Evolutionary conservation across 768 basidiomycete species (phyloP), one percentile per base, ranked within the genome.

Genomic region (Kondoa malvinella): DNA sequence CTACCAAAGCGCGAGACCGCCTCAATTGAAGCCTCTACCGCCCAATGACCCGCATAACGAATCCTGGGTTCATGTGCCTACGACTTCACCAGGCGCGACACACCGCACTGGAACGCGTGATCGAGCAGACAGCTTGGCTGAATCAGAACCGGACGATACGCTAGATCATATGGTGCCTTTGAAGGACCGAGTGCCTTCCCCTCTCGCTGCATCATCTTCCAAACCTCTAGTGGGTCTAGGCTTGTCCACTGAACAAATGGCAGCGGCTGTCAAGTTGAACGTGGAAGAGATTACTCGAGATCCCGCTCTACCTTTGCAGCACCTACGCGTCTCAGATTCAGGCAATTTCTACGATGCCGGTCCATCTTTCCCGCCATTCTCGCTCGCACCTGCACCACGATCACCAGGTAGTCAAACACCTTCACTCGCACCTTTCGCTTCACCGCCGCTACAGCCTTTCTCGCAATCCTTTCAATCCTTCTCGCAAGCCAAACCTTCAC

Each of bases 291-390:
- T 50, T 8, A 50, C 40, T 8, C 8, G 40, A 63, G 61, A 63
- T 33, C 61, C 61, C 3, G 61, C 29, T 27, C 8, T 27, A 17
- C 15, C 15, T 15, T 17, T 63, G 30, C 29, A 17, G 8, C 16
- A 63, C 12, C 61, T 63, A 33, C 3, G 30, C 3, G 61, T 63
- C 3, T 30, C 16, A 17, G 61, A 27, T 16, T 32, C 15, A 32
- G 61, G 27, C 32, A 16, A 63, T 26, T 31, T 63, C 61, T 29
- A 60, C 58, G 58, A 60, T 26, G 58, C 58, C 21, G 40, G 40
- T 50, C 40, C 40, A 8, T 50, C 40, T 50, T 50, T 50, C 40
- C 40, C 40, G 21, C 40, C 40, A 8, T 50, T 50, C 21, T 50
- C 40, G 12, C 21, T 50, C 40, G 40, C 40, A 8, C 40, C 40